Base-by-base conservation (phyloP, 176 grass and related monocot species). In the Stipa capillata region DNA sequence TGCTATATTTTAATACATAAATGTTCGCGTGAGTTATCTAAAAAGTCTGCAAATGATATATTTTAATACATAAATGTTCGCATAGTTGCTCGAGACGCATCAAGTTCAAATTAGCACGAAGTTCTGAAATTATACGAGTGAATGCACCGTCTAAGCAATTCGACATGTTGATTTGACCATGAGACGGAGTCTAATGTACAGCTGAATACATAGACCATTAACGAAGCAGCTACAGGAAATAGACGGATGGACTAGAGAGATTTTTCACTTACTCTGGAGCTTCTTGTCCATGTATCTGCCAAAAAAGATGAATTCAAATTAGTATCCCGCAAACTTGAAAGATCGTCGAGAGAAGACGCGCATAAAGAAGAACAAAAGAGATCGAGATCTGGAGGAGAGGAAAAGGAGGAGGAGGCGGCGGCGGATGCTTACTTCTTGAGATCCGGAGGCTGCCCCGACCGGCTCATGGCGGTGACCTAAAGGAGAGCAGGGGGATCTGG, bases 281-380 rank as follows among this genome's bases (percentile, higher is more conserved):
- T 91, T 91, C 84, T 97, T 97, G 91, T 94, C 91, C 94, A 97
- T 97, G 87, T 97, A 97, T 89, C 94, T 97, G 59, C 55, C 20
- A 51, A 23, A 62, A 41, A 72, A 59, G 41, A 40, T 2, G 35
- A 31, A 72, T n/a, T 4, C 16, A 35, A 64, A 77, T 83, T 35
- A 81, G 83, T 16, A 65, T 1, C 9, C 16, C 53, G 21, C 61
- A 32, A 64, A 37, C 48, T 9, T 0, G 4, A 57, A 16, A 10
- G 14, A 33, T 28, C 15, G 21, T 11, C 41, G 6, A 74, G 16
- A 45, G 16, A 15, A 76, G 8, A 9, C 6, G 24, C 1, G 52
- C 6, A 11, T 1, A 6, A 18, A 8, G n/a, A 37, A 14, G 16
- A 43, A 12, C 36, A 0, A 3, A 55, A n/a, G 0, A 54, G 39